A percentile compares a stretch with the other conserved stretches of the same genome.
Evolutionary conservation across 2,329 filamentous ascomycete species (phyloP).

Genomic region (Venturia oleaginea): DNA sequence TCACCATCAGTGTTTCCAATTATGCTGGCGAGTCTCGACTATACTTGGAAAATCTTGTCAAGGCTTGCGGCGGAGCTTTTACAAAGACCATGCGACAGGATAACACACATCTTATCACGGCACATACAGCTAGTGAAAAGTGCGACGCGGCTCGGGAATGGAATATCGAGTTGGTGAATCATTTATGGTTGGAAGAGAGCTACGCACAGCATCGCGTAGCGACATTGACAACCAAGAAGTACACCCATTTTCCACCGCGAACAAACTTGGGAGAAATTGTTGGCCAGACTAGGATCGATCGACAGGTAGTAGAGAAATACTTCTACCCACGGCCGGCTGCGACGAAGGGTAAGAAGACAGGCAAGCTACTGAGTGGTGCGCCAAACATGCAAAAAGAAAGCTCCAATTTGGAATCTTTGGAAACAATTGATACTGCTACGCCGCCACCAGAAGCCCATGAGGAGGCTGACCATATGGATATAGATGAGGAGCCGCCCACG

Average conservation of each 20-base stretch:
- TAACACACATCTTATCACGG: constrained; percentile 92
- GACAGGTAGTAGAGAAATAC: constrained; percentile 60
- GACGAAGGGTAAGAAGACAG: constrained; percentile 17
- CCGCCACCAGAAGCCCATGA: background rate
- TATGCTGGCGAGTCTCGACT: constrained; percentile 90
- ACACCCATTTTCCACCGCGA: constrained; percentile 75
- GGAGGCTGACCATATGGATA: constrained; percentile 4
- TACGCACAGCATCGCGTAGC: constrained; percentile 81
- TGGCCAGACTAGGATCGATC: constrained; percentile 76
- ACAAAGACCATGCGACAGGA: constrained; percentile 93
- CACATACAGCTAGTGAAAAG: constrained; percentile 83
- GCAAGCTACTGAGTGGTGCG: constrained; percentile 17
- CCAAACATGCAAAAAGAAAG: constrained; percentile 16
- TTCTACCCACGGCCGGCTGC: constrained; percentile 40
- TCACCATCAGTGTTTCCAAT: constrained; percentile 85
- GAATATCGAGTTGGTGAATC: constrained; percentile 83
- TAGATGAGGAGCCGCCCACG: constrained; percentile 1
- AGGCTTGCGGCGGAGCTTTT: constrained; percentile 73
- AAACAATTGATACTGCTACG: constrained; percentile 12
- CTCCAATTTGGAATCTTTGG: constrained; percentile 17
- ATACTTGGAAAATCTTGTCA: constrained; percentile 87
- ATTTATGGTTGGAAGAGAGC: constrained; percentile 95
- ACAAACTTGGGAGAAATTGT: constrained; percentile 92
- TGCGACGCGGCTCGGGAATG: constrained; percentile 87
- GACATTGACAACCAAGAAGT: constrained; percentile 62